These are phyloP conservation scores for Podospora pseudocomata DNA, from an alignment of 495 filamentous ascomycete genomes.

Conservation along the genomic window DNA sequence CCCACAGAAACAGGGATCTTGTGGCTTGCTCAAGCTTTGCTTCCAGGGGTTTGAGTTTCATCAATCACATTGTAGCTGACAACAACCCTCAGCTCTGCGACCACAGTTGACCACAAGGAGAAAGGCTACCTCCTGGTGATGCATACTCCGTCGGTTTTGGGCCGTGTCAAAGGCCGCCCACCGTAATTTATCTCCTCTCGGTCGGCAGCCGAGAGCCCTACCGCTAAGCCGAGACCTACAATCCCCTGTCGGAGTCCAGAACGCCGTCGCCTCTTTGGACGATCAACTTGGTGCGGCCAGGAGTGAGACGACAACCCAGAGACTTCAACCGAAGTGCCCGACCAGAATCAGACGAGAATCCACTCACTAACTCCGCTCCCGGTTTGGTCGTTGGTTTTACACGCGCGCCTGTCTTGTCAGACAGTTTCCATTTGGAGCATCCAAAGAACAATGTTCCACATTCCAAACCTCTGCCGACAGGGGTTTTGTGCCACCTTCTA, in stretches of 20 bases:
- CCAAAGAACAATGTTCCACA: constrained; percentile 10
- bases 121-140: no score
- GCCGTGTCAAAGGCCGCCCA: neutral
- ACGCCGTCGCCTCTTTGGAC: neutral
- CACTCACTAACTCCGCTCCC: neutral
- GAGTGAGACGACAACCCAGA: neutral
- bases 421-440: neutral
- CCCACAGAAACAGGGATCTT: neutral
- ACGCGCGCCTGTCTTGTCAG: constrained; percentile 1
- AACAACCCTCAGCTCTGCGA: no score
- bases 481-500: neutral
- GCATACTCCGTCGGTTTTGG: neutral
- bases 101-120: neutral
- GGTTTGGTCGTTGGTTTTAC: neutral
- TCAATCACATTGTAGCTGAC: neutral
- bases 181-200: neutral
- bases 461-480: constrained; percentile 19
- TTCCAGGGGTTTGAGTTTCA: no score
- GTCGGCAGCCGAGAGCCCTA: neutral
- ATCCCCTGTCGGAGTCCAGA: neutral
- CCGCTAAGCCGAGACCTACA: neutral
- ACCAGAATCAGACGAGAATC: neutral
- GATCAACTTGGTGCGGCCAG: neutral
- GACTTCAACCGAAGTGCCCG: neutral
- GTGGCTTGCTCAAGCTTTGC: neutral